Evolutionary conservation across 1,284 basidiomycete genomes (phyloP).

Genomic region (Anthracocystis walkeri): DNA sequence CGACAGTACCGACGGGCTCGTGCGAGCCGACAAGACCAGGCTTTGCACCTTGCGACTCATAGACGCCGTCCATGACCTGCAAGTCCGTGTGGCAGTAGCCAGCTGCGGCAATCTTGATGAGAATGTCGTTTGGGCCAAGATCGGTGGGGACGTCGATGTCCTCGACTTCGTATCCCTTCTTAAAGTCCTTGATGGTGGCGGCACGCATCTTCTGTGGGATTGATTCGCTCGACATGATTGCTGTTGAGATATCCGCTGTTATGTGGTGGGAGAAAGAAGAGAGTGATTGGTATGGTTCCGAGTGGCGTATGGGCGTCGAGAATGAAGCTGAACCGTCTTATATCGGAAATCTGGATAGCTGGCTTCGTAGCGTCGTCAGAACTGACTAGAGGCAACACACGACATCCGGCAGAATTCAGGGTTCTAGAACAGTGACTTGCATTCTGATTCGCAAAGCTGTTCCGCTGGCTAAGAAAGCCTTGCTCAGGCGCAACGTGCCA

Average conservation of each 20-base stretch:
- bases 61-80: conserved; percentile 60
- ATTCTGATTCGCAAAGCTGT: too few species aligned
- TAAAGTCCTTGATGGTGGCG: conserved; percentile 58
- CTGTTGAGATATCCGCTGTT: not conserved
- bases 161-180: conserved; percentile 56
- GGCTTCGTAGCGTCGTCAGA: too few species aligned
- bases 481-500: too few species aligned
- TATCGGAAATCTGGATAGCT: too few species aligned
- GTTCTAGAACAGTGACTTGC: too few species aligned
- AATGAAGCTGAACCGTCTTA: too few species aligned
- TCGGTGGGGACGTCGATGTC: conserved; percentile 52
- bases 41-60: conserved; percentile 53
- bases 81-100: conserved; percentile 63
- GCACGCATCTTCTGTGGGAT: conserved; percentile 59
- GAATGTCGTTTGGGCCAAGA: conserved; percentile 41
- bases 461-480: too few species aligned
- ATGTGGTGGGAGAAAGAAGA: not conserved
- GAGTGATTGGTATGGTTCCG: not conserved
- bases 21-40: conserved; percentile 60
- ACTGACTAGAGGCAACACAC: too few species aligned
- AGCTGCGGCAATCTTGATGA: conserved; percentile 55
- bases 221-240: conserved; percentile 49
- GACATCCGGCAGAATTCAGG: too few species aligned
- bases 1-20: conserved; percentile 59
- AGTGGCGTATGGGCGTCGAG: too few species aligned